Percentiles rank a stretch among this genome's conserved stretches.
phyloP scores from a whole-genome alignment of 129 eudicot species.

The Helianthus tuberosus region DNA sequence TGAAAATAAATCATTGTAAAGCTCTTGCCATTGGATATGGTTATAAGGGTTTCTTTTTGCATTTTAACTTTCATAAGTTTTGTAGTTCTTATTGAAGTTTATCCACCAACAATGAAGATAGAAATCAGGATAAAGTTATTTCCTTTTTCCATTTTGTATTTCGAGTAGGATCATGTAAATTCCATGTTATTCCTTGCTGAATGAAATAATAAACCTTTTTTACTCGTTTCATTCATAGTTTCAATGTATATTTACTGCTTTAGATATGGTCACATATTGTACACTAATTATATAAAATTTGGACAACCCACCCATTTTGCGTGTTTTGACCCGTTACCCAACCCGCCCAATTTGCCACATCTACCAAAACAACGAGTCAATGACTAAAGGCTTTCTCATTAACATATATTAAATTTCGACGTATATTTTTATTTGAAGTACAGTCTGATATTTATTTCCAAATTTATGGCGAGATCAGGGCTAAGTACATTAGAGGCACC shows the following conservation, averaged over 20 bases:
- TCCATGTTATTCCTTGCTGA: conserved; percentile 1
- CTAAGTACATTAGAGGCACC: conserved; percentile 88
- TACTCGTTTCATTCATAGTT: neutral
- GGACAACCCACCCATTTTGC: neutral
- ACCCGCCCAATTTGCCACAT: neutral
- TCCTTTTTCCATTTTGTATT: neutral
- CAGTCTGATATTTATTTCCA: neutral
- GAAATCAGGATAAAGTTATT: neutral
- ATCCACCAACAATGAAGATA: conserved; percentile 2
- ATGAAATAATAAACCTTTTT: neutral
- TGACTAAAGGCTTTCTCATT: neutral
- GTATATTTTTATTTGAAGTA: neutral
- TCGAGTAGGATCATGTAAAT: neutral
- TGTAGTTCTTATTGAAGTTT: neutral
- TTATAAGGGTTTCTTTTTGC: neutral
- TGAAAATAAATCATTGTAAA: neutral
- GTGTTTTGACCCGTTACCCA: neutral
- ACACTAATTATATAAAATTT: neutral
- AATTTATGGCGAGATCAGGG: conserved; percentile 53
- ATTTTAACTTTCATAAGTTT: neutral
- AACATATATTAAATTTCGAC: neutral
- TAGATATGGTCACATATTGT: neutral
- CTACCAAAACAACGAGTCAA: neutral
- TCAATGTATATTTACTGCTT: neutral
- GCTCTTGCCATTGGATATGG: neutral